phyloP scores from a whole-genome alignment of 148 eudicot genomes.

The Dysphania ambrosioides region DNA sequence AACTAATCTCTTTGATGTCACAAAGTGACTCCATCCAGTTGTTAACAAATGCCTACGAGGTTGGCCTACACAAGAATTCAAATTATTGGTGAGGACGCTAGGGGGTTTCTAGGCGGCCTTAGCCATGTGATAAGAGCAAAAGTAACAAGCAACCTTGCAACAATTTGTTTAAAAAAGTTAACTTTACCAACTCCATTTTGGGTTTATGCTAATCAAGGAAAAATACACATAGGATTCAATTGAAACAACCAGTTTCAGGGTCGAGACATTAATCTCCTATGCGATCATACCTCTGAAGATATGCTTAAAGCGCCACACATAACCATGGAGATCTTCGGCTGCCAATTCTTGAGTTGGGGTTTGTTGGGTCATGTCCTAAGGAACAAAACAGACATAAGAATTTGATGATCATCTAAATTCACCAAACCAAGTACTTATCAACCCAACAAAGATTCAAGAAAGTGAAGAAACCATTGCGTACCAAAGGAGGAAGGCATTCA shows the following conservation, averaged over 20 bases:
- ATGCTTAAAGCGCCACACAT: conserved; percentile 86
- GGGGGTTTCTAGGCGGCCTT: background rate
- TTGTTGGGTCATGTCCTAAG: conserved; percentile 80
- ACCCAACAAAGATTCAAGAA: background rate
- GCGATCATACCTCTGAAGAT: conserved; percentile 76
- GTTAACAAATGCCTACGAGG: conserved; percentile 96
- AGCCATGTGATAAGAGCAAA: conserved; percentile 3
- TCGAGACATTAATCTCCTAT: background rate
- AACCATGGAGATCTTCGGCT: conserved; percentile 86
- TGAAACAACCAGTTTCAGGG: background rate
- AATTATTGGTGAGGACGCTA: background rate
- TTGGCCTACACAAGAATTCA: conserved; percentile 50
- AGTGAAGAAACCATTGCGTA: conserved; percentile 24
- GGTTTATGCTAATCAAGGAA: background rate
- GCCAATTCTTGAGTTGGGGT: conserved; percentile 84
- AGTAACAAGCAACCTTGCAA: conserved; percentile 5
- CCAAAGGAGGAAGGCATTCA: conserved; percentile 93
- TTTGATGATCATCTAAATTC: background rate
- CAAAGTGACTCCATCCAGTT: conserved; percentile 99
- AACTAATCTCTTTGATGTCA: conserved; percentile 83
- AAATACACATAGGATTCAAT: background rate
- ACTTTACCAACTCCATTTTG: background rate
- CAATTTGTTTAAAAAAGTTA: background rate
- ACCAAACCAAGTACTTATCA: background rate
- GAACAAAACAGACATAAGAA: background rate